Percentiles rank a stretch among this genome's conserved stretches.
These are phyloP conservation scores for Metschnikowia bowlesiae DNA, from an alignment of 805 yeast genomes.

Conservation along the genomic window DNA sequence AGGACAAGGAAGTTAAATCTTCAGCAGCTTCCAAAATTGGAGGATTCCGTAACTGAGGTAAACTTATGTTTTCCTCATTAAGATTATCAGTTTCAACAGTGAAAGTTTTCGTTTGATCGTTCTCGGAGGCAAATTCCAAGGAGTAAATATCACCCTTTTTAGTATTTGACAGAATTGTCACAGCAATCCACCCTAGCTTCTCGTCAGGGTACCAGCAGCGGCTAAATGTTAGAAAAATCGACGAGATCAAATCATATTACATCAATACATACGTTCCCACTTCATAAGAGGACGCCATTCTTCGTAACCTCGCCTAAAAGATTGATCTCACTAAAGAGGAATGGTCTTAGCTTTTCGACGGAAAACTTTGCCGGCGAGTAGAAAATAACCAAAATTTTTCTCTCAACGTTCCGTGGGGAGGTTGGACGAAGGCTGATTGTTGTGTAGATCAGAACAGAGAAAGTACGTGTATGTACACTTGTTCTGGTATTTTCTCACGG, in stretches of 20 bases:
- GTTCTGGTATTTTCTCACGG: constrained; percentile 9
- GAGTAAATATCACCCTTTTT: constrained; percentile 41
- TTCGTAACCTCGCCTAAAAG: neutral
- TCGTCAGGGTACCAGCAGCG: constrained; percentile 83
- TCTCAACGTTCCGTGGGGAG: neutral
- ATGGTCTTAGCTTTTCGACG: neutral
- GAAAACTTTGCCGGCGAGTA: neutral
- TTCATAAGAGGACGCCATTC: constrained; percentile 22
- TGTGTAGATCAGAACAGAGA: constrained; percentile 2
- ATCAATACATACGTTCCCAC: constrained; percentile 35
- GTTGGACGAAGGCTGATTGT: neutral
- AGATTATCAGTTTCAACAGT: constrained; percentile 47
- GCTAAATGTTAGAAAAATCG: constrained; percentile 11
- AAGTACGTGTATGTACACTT: constrained; percentile 12
- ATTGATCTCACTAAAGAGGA: neutral
- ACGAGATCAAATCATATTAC: neutral
- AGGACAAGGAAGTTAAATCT: constrained; percentile 87
- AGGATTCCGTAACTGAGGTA: constrained; percentile 86
- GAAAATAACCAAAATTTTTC: neutral
- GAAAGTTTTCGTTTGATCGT: constrained; percentile 38
- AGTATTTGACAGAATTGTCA: constrained; percentile 47
- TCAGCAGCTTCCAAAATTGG: constrained; percentile 90
- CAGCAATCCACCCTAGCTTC: constrained; percentile 70
- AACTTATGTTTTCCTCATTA: constrained; percentile 49
- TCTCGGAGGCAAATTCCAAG: constrained; percentile 52